phyloP scores from a whole-genome alignment of 768 basidiomycete species.

The Mycena epipterygia region DNA sequence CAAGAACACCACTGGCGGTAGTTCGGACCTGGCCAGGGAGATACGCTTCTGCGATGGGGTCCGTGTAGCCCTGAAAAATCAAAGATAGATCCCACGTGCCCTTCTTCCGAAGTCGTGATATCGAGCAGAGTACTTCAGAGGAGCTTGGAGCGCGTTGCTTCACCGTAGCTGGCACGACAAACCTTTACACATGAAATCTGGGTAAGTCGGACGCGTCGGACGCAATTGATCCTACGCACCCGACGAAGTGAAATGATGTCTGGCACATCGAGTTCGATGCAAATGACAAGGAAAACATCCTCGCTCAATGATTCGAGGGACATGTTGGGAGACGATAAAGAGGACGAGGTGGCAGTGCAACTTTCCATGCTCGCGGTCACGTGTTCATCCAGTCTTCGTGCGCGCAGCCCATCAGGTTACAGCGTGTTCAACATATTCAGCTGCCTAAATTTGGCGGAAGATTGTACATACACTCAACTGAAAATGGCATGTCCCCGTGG shows the following conservation, averaged over 20 bases:
- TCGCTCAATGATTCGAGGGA: neutral
- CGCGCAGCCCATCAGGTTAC: too few species aligned
- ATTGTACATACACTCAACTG: too few species aligned
- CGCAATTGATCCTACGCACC: neutral
- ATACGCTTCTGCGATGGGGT: conserved; percentile 23
- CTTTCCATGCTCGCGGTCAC: too few species aligned
- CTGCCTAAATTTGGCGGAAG: too few species aligned
- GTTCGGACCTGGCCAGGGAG: conserved; percentile 20
- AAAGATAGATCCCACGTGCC: conserved; percentile 27
- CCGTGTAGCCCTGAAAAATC: conserved; percentile 3
- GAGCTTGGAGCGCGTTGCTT: neutral
- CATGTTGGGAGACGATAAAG: neutral
- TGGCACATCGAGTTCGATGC: neutral
- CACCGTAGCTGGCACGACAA: neutral
- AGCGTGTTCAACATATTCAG: too few species aligned
- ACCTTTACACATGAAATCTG: neutral
- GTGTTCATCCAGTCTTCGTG: too few species aligned
- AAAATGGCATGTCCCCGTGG: too few species aligned
- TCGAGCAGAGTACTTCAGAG: neutral
- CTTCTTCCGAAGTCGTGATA: neutral
- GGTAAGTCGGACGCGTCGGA: neutral
- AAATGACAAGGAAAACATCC: neutral
- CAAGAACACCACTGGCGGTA: conserved; percentile 19
- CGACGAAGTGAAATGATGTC: neutral
- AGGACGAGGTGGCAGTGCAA: neutral